Evolutionary conservation across 2,329 filamentous ascomycete species (phyloP).

Genomic region (Epichloe gansuensis): DNA sequence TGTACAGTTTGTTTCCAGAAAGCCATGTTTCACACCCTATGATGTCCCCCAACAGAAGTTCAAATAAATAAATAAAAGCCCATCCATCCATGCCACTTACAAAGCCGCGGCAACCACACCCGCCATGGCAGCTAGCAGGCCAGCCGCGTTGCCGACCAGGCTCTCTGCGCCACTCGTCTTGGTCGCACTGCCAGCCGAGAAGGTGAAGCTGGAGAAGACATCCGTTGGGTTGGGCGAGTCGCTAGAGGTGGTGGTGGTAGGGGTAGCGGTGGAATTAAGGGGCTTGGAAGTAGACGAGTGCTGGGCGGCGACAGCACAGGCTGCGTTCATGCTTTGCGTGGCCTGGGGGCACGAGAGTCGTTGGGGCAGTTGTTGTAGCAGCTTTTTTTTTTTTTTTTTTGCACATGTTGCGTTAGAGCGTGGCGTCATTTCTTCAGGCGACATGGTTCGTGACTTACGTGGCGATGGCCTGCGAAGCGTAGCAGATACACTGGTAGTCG

Average conservation of each 20-base stretch:
- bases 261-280: constrained; percentile 11
- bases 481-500: constrained; percentile 37
- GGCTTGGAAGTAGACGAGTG: constrained; percentile 24
- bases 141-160: constrained; percentile 20
- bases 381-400: constrained; percentile 14
- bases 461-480: constrained; percentile 29
- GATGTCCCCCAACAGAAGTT: background rate
- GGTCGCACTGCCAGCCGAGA: constrained; percentile 10
- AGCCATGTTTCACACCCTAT: background rate
- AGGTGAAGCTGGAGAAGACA: constrained; percentile 10
- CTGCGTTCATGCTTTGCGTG: constrained; percentile 27
- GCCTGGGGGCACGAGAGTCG: constrained; percentile 26
- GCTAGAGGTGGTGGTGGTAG: constrained; percentile 10
- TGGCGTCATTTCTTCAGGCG: background rate
- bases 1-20: background rate
- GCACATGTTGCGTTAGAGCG: constrained; percentile 2
- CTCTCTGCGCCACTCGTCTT: constrained; percentile 14
- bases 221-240: constrained; percentile 9
- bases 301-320: constrained; percentile 34
- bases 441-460: constrained; percentile 26
- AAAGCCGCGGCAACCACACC: constrained; percentile 26
- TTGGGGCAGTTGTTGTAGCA: constrained; percentile 47
- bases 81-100: constrained; percentile 9
- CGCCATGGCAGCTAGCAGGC: constrained; percentile 24
- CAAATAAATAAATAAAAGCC: background rate